Base-by-base conservation (phyloP, 1,139 yeast species). In the Saccharomyces hybrid region DNA sequence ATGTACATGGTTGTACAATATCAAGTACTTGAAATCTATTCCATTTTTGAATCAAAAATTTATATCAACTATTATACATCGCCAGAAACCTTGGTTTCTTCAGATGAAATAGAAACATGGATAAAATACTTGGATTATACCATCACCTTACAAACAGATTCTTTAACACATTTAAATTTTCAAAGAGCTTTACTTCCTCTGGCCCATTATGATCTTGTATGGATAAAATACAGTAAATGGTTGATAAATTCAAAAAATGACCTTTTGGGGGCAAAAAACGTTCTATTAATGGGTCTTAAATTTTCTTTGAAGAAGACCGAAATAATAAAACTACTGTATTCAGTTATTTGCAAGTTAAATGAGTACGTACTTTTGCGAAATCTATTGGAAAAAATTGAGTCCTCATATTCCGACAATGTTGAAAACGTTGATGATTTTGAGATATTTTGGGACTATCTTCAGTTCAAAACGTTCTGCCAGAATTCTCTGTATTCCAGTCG, bases 171-270 rank as follows among this genome's bases (percentile, higher is more conserved):
- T 49, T 41, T 67, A 29, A 63, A 61, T 47, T 70, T 68, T 47
- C 72, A 70, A 55, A 60, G 73, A 50, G 70, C 70, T 1, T 47
- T 68, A 25, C 19, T 62, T 3, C 60, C 66, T 5, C 52, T 69
- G 25, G 69, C 69, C 0, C 68, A 66, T 50, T 66, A 66, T 32
- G 71, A 69, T 41, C 34, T 52, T 13, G 55, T 70, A 13, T 70
- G 72, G 72, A 44, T 68, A 4, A 60, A 64, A 50, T 70, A 67
- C 51, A 62, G 70, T 3, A 52, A 58, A 25, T 70, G 71, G 70
- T 51, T 66, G n/a, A 57, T 64, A n/a, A 61, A 61, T 6, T 41
- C 48, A 32, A 52, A 58, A 19, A 56, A 61, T 8, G 69, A 69
- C 52, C 54, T 56, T 26, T 7, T 56, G 1, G 54, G 60, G 11